These are phyloP conservation scores for Aspergillus terreus DNA, from an alignment of 2,329 filamentous ascomycete species.

Conservation along the genomic window DNA sequence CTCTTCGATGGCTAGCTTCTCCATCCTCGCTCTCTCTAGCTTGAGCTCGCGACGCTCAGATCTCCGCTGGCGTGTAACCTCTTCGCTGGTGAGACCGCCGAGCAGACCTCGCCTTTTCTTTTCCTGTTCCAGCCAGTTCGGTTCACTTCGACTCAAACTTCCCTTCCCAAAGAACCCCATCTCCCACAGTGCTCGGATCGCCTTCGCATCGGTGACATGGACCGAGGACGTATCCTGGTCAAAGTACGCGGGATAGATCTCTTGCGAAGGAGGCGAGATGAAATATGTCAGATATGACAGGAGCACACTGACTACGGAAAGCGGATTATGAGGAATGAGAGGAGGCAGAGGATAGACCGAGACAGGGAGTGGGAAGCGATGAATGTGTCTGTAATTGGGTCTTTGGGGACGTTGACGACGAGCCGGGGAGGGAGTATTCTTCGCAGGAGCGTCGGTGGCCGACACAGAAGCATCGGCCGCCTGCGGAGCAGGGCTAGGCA, in stretches of 20 bases:
- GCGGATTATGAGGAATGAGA: slow-evolving; percentile 87
- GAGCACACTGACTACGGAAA: slow-evolving; percentile 78
- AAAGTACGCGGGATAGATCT: slow-evolving; percentile 71
- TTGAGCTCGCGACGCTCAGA: slow-evolving; percentile 81
- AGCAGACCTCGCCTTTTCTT: slow-evolving; percentile 66
- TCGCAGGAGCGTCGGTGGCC: slow-evolving; percentile 8
- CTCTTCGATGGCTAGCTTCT: slow-evolving; percentile 77
- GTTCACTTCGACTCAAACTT: slow-evolving; percentile 86
- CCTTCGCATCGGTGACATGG: slow-evolving; percentile 72
- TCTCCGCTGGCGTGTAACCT: slow-evolving; percentile 70
- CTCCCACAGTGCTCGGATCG: slow-evolving; percentile 84
- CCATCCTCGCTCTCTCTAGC: slow-evolving; percentile 82
- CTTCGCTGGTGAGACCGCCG: slow-evolving; percentile 71
- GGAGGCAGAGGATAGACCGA: slow-evolving; percentile 78
- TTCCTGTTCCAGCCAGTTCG: slow-evolving; percentile 84
- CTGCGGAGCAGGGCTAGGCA: slow-evolving; percentile 13
- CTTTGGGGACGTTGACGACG: slow-evolving; percentile 29
- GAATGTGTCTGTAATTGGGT: slow-evolving; percentile 69
- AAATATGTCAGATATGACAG: slow-evolving; percentile 74
- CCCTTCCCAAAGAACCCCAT: slow-evolving; percentile 98
- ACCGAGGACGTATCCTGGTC: slow-evolving; percentile 78
- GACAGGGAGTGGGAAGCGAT: slow-evolving; percentile 76
- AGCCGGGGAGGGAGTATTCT: slow-evolving; percentile 18
- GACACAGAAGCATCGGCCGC: slow-evolving; percentile 11
- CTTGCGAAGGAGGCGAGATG: slow-evolving; percentile 58